Conservation (phyloP, 2,329 filamentous ascomycete species). For the Claviceps purpurea region DNA sequence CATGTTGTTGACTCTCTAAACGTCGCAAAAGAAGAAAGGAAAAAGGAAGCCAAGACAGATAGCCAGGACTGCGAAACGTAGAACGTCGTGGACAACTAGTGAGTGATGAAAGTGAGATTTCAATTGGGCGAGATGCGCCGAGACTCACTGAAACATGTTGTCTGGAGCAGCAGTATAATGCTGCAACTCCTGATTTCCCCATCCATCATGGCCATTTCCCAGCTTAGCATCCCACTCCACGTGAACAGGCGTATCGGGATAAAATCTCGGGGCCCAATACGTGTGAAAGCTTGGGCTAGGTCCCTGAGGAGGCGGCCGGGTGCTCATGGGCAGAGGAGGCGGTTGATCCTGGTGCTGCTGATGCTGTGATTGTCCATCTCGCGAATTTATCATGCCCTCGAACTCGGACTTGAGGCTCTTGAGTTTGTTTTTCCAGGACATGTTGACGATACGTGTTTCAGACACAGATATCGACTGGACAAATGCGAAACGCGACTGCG, state of each 20-base stretch:
- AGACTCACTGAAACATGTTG: conserved; percentile 38
- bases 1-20: neutral
- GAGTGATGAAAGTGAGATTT: too few relatives aligned
- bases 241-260: conserved; percentile 29
- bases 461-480: neutral
- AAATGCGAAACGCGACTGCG: neutral
- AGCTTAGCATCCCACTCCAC: conserved; percentile 41
- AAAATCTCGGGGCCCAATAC: conserved; percentile 42
- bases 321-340: conserved; percentile 10
- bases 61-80: too few relatives aligned
- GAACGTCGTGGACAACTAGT: too few relatives aligned
- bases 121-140: neutral
- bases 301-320: conserved; percentile 7
- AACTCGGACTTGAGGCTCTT: conserved; percentile 26
- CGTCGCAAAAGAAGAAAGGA: neutral
- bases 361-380: conserved; percentile 6
- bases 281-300: conserved; percentile 8
- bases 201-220: conserved; percentile 42
- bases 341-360: conserved; percentile 1
- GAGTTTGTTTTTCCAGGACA: conserved; percentile 25
- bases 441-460: conserved; percentile 4
- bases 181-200: conserved; percentile 48
- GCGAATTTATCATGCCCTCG: conserved; percentile 20
- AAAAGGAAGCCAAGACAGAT: neutral
- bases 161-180: conserved; percentile 36